Base-by-base conservation (phyloP, 441 rosid genomes). In the Arabidopsis hybrid region DNA sequence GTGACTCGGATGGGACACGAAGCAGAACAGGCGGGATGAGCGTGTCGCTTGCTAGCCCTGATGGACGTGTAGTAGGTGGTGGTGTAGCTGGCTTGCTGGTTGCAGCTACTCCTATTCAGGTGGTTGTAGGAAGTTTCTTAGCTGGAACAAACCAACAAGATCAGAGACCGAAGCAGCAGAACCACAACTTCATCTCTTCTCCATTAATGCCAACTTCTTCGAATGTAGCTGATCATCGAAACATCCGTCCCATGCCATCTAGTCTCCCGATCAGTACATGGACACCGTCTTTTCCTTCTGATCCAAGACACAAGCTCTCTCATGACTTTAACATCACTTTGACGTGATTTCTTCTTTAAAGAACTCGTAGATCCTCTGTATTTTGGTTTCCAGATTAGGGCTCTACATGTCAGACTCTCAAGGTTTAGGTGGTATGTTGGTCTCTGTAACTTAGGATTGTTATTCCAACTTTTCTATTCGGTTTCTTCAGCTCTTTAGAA, bases 111-210 rank as follows among this genome's bases (percentile, higher is more conserved):
- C 93, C 90, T 11, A 85, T 88, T 64, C 93, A 88, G 87, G 93
- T 95, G 14, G 96, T 95, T 0, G 80, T 95, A 51, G 99, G 98
- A 66, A 92, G 97, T 76, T 95, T 92, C 84, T 82, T 92, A 58
- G 93, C 73, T 0, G 63, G 53, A 18, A 10, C 87, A 40, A 87
- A 89, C 82, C 97, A 89, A 57, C 97, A 86, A 12, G 92, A 95
- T 76, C 94, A 85, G 73, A 86, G 83, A 80, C 85, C 82, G 0
- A 92, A 83, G 85, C 86, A 86, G 70, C 92, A 81, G 62, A 88
- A 88, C 71, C 86, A 78, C 2, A 88, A 82, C 46, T 18, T 80
- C 47, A 26, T 26, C 0, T 66, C 91, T 14, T 47, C 79, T 11
- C 81, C 85, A 72, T 3, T 26, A 26, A 63, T 83, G 8, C 79